Evolutionary conservation across 257 asterid genomes (phyloP).

Genomic region (Agastache rugosa): DNA sequence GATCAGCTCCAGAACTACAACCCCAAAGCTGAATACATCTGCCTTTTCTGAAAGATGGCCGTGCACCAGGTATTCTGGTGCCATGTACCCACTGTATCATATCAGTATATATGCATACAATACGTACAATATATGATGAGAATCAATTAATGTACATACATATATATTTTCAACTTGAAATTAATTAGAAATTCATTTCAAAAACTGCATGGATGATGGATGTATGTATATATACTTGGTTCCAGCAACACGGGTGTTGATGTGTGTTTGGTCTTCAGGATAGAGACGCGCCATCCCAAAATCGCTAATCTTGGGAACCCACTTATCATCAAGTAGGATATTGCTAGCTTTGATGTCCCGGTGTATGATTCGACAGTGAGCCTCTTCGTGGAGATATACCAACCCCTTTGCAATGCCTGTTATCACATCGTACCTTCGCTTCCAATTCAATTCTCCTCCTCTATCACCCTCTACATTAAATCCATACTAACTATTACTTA

Average conservation of each 20-base stretch:
- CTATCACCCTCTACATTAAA: conserved; percentile 49
- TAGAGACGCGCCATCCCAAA: conserved; percentile 86
- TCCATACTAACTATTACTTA: background rate
- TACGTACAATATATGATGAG: no score
- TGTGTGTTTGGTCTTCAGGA: conserved; percentile 69
- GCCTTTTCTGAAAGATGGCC: conserved; percentile 80
- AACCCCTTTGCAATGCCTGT: conserved; percentile 82
- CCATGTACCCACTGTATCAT: conserved; percentile 79
- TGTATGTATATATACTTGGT: conserved; percentile 60
- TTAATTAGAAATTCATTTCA: no score
- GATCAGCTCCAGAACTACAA: conserved; percentile 77
- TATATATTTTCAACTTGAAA: no score
- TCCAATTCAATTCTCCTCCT: conserved; percentile 62
- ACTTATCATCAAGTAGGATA: conserved; percentile 76
- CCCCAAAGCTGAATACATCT: conserved; percentile 87
- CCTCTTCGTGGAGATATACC: conserved; percentile 82
- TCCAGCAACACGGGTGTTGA: conserved; percentile 87
- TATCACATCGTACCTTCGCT: conserved; percentile 67
- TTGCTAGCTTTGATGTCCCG: conserved; percentile 91
- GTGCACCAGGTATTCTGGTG: conserved; percentile 81
- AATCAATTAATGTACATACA: no score
- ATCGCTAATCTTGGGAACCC: conserved; percentile 86
- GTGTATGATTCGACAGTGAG: conserved; percentile 75
- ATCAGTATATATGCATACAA: background rate
- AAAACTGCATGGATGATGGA: no score